A percentile compares a stretch with the other conserved stretches of the same genome.
phyloP scores from a whole-genome alignment of 208 protist genomes.

The Leishmania major region DNA sequence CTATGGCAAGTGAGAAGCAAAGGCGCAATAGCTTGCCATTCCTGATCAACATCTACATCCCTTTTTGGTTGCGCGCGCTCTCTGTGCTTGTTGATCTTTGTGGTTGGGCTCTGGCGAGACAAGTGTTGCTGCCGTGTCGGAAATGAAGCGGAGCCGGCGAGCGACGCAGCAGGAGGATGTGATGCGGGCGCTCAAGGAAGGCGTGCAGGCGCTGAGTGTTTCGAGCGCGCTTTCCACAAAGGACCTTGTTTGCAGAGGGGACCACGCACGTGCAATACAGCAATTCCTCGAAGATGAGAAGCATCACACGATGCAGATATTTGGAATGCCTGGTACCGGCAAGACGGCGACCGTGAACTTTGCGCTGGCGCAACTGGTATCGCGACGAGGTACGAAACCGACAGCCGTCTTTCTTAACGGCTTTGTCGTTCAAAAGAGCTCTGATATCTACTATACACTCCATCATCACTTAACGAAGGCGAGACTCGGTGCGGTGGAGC shows the following conservation, averaged over 20 bases:
- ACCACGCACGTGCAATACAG: constrained; percentile 61
- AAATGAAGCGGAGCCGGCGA: constrained; percentile 28
- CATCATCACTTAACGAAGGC: constrained; percentile 74
- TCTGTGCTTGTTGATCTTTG: background rate
- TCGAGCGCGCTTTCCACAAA: constrained; percentile 58
- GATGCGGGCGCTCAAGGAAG: constrained; percentile 45
- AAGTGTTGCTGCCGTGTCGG: background rate
- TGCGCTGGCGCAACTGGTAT: constrained; percentile 59
- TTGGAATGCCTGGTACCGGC: constrained; percentile 91
- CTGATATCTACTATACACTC: constrained; percentile 89
- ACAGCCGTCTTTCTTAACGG: constrained; percentile 90
- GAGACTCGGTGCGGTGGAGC: constrained; percentile 53
- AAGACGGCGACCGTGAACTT: constrained; percentile 88
- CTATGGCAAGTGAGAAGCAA: background rate
- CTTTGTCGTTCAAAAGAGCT: constrained; percentile 87
- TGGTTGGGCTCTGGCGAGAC: background rate
- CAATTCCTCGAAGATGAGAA: constrained; percentile 70
- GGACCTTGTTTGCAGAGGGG: constrained; percentile 78
- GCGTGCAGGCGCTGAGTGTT: constrained; percentile 74
- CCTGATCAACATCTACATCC: background rate
- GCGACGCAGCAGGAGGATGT: constrained; percentile 21
- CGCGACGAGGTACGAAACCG: constrained; percentile 35
- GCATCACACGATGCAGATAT: constrained; percentile 87
- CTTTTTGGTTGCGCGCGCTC: background rate
- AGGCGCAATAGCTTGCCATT: background rate